phyloP scores from a whole-genome alignment of 768 basidiomycete genomes.

The Paxillus rubicundulus region DNA sequence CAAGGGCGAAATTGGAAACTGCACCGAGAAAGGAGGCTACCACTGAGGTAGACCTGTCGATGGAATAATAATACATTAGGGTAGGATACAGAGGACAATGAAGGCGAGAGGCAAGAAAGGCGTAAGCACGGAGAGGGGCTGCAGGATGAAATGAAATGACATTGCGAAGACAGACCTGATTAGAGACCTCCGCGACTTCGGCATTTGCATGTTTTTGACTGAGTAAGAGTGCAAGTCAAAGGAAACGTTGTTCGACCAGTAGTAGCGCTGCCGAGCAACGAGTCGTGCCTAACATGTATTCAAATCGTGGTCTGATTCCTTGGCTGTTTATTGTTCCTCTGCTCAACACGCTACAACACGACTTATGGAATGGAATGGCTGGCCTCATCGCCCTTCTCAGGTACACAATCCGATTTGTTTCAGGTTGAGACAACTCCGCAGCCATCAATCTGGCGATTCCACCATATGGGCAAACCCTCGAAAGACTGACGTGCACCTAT shows the following conservation, averaged over 20 bases:
- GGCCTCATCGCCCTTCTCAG: no score
- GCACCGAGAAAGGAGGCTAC: conserved; percentile 40
- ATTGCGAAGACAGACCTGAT: conserved; percentile 9
- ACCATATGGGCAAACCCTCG: no score
- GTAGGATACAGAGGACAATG: not conserved
- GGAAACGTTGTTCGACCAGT: not conserved
- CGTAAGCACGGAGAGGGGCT: conserved; percentile 9
- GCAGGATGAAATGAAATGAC: not conserved
- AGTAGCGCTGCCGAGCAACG: no score
- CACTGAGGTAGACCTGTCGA: conserved; percentile 36
- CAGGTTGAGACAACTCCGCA: no score
- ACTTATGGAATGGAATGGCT: no score
- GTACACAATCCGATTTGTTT: no score
- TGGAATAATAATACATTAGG: conserved; percentile 3
- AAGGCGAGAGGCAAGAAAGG: not conserved
- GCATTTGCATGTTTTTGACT: not conserved
- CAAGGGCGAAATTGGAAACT: conserved; percentile 39
- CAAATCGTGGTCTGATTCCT: no score
- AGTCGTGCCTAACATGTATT: no score
- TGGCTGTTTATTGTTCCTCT: no score
- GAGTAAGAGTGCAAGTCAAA: not conserved
- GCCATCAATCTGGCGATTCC: no score
- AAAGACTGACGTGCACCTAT: no score
- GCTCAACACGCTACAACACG: no score
- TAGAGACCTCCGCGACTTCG: conserved; percentile 8